Base-by-base conservation (phyloP, 495 filamentous ascomycete genomes). In the Evernia prunastri region DNA sequence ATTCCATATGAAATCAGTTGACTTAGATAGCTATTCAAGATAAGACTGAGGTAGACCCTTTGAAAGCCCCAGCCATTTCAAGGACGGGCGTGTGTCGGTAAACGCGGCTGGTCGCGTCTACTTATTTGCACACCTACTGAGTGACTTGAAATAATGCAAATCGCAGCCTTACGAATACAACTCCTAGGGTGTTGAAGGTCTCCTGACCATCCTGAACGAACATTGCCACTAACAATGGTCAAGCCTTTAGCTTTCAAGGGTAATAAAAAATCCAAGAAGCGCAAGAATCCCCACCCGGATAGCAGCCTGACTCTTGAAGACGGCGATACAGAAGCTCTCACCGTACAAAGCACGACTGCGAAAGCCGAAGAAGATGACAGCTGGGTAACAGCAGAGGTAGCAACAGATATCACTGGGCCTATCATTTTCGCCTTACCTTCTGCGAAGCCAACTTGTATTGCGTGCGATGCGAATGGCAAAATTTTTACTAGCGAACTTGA, bases 191-290 rank as follows among this genome's bases (percentile, higher is more conserved):
- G 0, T 53, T 15, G 27, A 53, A 31, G 3, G 49, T 53, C 25
- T 17, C 1, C 4, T 31, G 49, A 53, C 49, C 27, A n/a, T n/a
- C n/a, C n/a, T n/a, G n/a, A 11, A 51, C 18, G 17, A 15, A 18
- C 4, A 18, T 33, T 10, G n/a, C n/a, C n/a, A 7, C 29, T 31
- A 36, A 61, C 0, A 18, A 71, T 71, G 69, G 67, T 96, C 59
- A 96, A 95, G 74, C 83, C 93, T 53, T 80, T 98, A 53, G 79
- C 83, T 43, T 98, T 98, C 80, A 98, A 98, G 79, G 94, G 94
- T 79, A 95, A 98, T 75, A 96, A 91, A 74, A 92, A 93, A 76
- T 77, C 85, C 31, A 97, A 95, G 74, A 97, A 96, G 75, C 84
- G 92, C 72, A 97, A 96, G 77, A 66, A 68, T 77, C 72, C 60